Evolutionary conservation across 2,329 filamentous ascomycete genomes (phyloP), one percentile per base, ranked within the genome.

Genomic region (Nigrospora sphaerica): DNA sequence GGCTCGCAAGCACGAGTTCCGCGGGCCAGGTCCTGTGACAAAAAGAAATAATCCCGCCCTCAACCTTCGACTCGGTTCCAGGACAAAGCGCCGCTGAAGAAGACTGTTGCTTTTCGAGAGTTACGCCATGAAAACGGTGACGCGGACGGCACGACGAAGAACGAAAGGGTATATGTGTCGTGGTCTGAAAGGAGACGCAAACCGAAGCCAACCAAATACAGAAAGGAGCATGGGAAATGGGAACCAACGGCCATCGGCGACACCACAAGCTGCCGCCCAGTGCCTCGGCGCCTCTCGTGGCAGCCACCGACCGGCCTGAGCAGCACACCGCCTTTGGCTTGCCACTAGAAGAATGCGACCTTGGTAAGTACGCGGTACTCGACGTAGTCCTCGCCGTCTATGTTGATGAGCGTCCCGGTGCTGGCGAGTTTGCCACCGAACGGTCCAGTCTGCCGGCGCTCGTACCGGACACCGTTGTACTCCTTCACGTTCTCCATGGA

Each of bases 331-430:
- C n/a, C n/a, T n/a, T 28, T 28, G 4, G 5, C 5, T 28, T 28
- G 23, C 37, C 14, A 16, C 57, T 60, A 81, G 52, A 80, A 83
- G 55, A 83, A 83, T 0, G 71, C 75, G 0, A 79, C 78, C 62
- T 81, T 83, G 1, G 77, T 82, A 23, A 85, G 70, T 2, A 85
- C 78, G 2, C 80, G 73, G 52, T 84, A 84, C 59, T 84, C 81
- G 32, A 85, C 79, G 49, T 80, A 85, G 51, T 84, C 81, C 57
- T 84, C 80, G 18, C 80, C 81, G 49, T 84, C 79, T 49, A 85
- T 84, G 41, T 68, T 81, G 54, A 84, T 73, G 18, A 84, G 78
- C 11, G 73, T 74, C 6, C 80, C 77, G 49, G 78, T 73, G 40
- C 77, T 80, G 31, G 81, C 79, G n/a, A 83, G 72, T 58, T 82